A percentile compares a stretch with the other conserved stretches of the same genome.
Conservation (phyloP, 306 rosid species). For the Cercis canadensis region DNA sequence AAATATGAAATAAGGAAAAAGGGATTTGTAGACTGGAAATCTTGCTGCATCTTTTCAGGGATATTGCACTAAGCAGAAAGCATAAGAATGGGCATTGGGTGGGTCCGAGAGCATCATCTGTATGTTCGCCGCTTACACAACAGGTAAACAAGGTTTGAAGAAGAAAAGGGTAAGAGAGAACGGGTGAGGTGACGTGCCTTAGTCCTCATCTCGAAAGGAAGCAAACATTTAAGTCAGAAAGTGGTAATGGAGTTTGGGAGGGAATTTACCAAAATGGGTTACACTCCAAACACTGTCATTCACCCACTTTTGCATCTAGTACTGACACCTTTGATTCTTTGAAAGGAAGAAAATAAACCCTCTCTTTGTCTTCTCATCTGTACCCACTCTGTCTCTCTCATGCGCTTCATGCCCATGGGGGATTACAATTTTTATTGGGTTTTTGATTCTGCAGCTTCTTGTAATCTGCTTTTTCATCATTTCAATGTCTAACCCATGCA, state of each 20-base stretch:
- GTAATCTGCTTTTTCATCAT: conserved; percentile 23
- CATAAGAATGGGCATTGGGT: not conserved
- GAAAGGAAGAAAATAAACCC: no score
- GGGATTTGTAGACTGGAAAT: no score
- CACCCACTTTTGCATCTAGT: conserved; percentile 22
- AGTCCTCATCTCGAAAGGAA: conserved; percentile 28
- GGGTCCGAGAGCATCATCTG: conserved; percentile 13
- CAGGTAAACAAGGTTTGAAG: conserved; percentile 26
- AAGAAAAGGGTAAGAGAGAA: not conserved
- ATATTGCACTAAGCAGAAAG: no score
- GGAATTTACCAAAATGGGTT: conserved; percentile 41
- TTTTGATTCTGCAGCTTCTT: conserved; percentile 22
- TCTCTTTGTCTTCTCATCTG: not conserved
- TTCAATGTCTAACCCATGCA: conserved; percentile 35
- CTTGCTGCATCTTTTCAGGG: no score
- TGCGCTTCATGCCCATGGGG: conserved; percentile 27
- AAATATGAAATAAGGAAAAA: no score
- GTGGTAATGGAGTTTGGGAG: conserved; percentile 15
- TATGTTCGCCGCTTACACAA: conserved; percentile 40
- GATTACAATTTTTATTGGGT: conserved; percentile 8
- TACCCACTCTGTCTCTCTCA: conserved; percentile 9
- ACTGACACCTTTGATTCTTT: not conserved
- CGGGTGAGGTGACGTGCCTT: conserved; percentile 31
- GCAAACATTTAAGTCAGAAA: conserved; percentile 18
- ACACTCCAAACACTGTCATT: conserved; percentile 32